A percentile compares a stretch with the other conserved stretches of the same genome.
These are phyloP conservation scores for Colletotrichum liaoningense DNA, from an alignment of 2,329 filamentous ascomycete genomes.

Conservation along the genomic window DNA sequence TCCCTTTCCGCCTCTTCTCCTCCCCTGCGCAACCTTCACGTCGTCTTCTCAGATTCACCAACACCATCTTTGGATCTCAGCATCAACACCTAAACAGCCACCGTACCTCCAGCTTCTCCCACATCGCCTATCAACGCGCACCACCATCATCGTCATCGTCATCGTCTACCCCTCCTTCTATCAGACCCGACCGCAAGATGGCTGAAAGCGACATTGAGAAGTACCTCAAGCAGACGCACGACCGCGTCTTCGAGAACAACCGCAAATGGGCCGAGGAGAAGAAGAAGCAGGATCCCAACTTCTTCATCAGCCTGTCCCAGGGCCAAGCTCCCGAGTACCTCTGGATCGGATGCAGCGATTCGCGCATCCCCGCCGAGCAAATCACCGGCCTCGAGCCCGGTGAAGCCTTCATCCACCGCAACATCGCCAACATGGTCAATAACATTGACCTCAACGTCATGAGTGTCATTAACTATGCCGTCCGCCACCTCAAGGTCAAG, in stretches of 20 bases:
- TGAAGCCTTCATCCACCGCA: constrained; percentile 93
- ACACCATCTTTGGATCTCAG: background rate
- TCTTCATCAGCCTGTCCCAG: constrained; percentile 72
- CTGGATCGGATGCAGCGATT: constrained; percentile 94
- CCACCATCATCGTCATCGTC: background rate
- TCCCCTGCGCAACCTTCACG: constrained; percentile 11
- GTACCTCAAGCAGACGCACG: constrained; percentile 73
- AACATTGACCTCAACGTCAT: constrained; percentile 84
- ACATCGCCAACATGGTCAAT: constrained; percentile 91
- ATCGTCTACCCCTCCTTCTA: background rate
- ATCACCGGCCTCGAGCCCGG: constrained; percentile 87
- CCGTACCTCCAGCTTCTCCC: constrained; percentile 6
- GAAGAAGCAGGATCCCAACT: constrained; percentile 68
- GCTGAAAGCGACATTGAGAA: constrained; percentile 34
- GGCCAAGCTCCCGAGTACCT: constrained; percentile 79
- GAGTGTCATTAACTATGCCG: constrained; percentile 88
- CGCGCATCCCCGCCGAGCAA: constrained; percentile 90
- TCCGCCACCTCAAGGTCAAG: constrained; percentile 82
- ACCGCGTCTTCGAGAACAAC: constrained; percentile 77
- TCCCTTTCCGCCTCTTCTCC: background rate
- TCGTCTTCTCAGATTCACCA: constrained; percentile 1
- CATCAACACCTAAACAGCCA: background rate
- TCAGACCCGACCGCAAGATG: constrained; percentile 32
- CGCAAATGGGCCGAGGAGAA: constrained; percentile 72
- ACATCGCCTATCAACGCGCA: constrained; percentile 6